These are phyloP conservation scores for Senecio squalidus DNA, from an alignment of 140 eudicot species.

Conservation along the genomic window DNA sequence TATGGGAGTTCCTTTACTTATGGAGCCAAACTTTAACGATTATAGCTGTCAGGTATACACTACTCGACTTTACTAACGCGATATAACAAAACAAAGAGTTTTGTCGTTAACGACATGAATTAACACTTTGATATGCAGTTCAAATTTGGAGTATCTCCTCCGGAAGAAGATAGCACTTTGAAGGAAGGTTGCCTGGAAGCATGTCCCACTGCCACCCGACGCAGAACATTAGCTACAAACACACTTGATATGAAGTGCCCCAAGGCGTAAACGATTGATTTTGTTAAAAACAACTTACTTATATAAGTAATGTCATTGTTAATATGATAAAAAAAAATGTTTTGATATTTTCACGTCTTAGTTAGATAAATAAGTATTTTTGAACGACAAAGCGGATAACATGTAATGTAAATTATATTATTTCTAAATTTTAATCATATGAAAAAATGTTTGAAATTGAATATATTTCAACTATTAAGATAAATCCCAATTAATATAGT, in stretches of 20 bases:
- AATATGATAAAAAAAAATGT: too few species aligned
- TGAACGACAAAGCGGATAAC: too few species aligned
- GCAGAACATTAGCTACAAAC: conserved; percentile 26
- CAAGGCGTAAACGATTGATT: conserved; percentile 41
- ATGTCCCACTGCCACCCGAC: conserved; percentile 65
- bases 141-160: conserved; percentile 71
- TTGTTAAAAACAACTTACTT: background rate
- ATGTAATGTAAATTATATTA: too few species aligned
- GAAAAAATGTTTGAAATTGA: too few species aligned
- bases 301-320: background rate
- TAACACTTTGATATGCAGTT: conserved; percentile 41
- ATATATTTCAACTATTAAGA: too few species aligned
- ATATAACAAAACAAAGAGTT: background rate
- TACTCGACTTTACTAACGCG: background rate
- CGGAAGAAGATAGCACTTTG: conserved; percentile 57
- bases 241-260: conserved; percentile 47
- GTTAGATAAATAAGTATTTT: too few species aligned
- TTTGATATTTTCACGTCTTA: too few species aligned
- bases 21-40: conserved; percentile 92
- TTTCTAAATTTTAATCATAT: too few species aligned
- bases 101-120: background rate
- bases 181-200: conserved; percentile 73
- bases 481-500: too few species aligned
- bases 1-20: conserved; percentile 90
- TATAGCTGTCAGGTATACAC: conserved; percentile 89